Evolutionary conservation across 306 rosid species (phyloP), one percentile per base, ranked within the genome.

Genomic region (Cicer pinnatifidum): DNA sequence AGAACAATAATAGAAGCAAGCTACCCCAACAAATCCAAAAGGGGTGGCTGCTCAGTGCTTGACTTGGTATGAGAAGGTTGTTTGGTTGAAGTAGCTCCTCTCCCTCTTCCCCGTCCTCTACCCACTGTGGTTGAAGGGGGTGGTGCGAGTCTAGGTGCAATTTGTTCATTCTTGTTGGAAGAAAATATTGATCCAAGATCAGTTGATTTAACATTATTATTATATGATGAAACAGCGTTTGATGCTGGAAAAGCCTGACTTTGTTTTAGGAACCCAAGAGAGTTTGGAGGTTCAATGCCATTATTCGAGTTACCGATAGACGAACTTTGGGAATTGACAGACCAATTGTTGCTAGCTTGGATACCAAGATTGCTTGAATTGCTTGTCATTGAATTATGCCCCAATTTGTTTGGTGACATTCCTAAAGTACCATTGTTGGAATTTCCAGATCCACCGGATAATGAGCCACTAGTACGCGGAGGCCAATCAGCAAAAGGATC

Each of bases 401-500:
- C 96, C 72, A 66, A 33, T 37, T 81, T 83, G 80, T 81, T 85
- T 1, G 54, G 37, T 16, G 91, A 68, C 13, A 57, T 60, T 75
- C 89, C 96, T 28, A 39, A 39, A 43, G 59, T 12, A 69, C 96
- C 95, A 81, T 82, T 94, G 82, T 69, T 91, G 48, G 90, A 71
- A 57, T 72, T 56, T 80, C 88, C 88, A 67, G 84, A 62, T 65
- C 82, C 85, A 67, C 83, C 80, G 40, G 77, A 50, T 57, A 72
- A 51, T n/a, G 84, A 82, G 86, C 88, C 92, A 83, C 89, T 84
- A 69, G 96, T 75, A 44, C 85, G 90, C 8, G 96, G 97, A 52
- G 99, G 97, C 99, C 99, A 95, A 77, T 95, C 83, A 11, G 97
- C 93, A 61, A 91, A 95, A 68, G 97, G 97, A 85, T 95, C 99